Evolutionary conservation across 345 rosid species (phyloP), one percentile per base, ranked within the genome.

Genomic region (Heritiera littoralis): DNA sequence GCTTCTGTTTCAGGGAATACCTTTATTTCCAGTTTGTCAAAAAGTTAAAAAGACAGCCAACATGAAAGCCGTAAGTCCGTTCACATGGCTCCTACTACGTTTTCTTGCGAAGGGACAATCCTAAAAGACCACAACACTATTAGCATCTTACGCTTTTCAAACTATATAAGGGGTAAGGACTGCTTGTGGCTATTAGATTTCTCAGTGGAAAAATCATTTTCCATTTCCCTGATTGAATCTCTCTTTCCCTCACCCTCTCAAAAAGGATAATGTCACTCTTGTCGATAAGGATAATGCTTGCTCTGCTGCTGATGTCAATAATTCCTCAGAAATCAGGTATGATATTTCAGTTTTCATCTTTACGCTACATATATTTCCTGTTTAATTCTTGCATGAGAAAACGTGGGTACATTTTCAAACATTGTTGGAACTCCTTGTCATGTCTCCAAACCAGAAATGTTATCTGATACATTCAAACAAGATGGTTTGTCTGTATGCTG

Each of bases 301-400:
- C 81, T 68, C 78, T 87, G 66, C 80, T 90, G 71, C 5, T 88
- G 64, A 23, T 86, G 76, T 83, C 86, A 15, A 49, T 81, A 18
- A 40, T 81, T 58, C 86, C 89, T 74, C 83, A 51, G 73, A 74
- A 64, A 45, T 85, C 90, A 77, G 89, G 93, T 88, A 77, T 82
- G 15, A 23, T 23, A 23, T 3, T 2, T 15, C 30, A 41, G 8
- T 49, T 40, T 43, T 43, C 49, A 59, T 76, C 45, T 43, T 76
- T 59, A 4, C 6, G 9, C 9, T 1, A 1, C 60, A 55, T 18
- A 55, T 17, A 18, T 55, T n/a, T 56, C n/a, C 56, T 52, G 0
- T 51, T 51, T 51, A 51, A 12, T 48, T 48, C n/a, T 55, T 7
- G 61, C 28, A 18, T 18, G 4, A 56, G 20, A 56, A 56, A 56